Base-by-base conservation (phyloP, 176 grass and related monocot genomes). In the Zoysia japonica region DNA sequence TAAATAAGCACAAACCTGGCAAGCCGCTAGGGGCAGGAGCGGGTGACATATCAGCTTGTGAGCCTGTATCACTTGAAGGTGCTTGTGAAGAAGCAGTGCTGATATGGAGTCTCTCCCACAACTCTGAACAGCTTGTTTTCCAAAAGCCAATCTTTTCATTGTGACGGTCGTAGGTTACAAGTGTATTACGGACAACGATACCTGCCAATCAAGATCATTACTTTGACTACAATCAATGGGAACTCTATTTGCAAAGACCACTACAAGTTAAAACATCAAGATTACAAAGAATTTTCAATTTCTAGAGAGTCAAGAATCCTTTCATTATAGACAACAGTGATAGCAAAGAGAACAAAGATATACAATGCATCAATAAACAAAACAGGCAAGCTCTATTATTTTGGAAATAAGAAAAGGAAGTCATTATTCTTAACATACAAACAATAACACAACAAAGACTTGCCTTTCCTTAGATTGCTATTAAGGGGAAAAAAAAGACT, bases 51-150 rank as follows among this genome's bases (percentile, higher is more conserved):
- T 87, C 75, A 84, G 70, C 57, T 17, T 81, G 65, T 62, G 90
- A 91, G 86, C 71, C 86, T 76, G 72, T 49, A 78, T 79, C 67
- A 84, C 67, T 54, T 69, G 83, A 76, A 84, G 86, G 84, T 82
- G 69, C 79, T 63, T 88, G 81, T 61, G 96, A 85, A 80, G 92
- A 88, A 73, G 86, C 82, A 55, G 57, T 82, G 86, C 78, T 59
- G 50, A 60, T 82, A 83, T 84, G 84, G 50, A 99, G 82, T 71
- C 86, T 90, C 61, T 85, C 86, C 92, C 92, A 99, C 77, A 93
- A 79, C 48, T 90, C 92, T 3, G 96, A 99, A 87, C 96, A 99
- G 79, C 96, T 99, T 40, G 96, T 99, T 91, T 99, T 99, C 96
- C 92, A 99, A 84, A 99, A 99, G n/a, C 96, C 96, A 65, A 99